phyloP scores from a whole-genome alignment of 768 basidiomycete species.

The Tylopilus rubrobrunneus region DNA sequence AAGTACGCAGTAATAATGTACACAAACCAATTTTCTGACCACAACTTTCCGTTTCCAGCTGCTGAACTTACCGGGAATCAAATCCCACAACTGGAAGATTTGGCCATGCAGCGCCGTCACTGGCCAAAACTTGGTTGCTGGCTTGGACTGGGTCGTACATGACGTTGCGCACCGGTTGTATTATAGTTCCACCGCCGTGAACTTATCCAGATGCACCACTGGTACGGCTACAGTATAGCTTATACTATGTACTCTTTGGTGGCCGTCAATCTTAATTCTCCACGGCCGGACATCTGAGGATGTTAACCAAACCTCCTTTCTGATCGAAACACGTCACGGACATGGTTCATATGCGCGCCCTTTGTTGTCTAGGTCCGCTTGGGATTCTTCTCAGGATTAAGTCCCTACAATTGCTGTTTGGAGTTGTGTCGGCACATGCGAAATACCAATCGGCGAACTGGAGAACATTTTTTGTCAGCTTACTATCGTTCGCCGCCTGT shows the following conservation, averaged over 20 bases:
- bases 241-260: not conserved
- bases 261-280: slow-evolving; percentile 3
- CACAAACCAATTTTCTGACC: slow-evolving; percentile 7
- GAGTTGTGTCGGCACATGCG: slow-evolving; percentile 6
- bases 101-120: slow-evolving; percentile 91
- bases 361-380: slow-evolving; percentile 8
- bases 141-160: slow-evolving; percentile 88
- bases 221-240: slow-evolving; percentile 2
- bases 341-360: not conserved
- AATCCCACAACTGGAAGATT: slow-evolving; percentile 87
- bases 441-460: slow-evolving; percentile 10
- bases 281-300: slow-evolving; percentile 1
- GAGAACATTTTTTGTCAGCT: slow-evolving; percentile 1
- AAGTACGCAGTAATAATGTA: slow-evolving; percentile 47
- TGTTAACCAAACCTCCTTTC: slow-evolving; percentile 1
- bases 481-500: slow-evolving; percentile 2
- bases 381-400: slow-evolving; percentile 6
- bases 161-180: slow-evolving; percentile 88
- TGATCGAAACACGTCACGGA: slow-evolving; percentile 11
- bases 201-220: not conserved
- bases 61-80: slow-evolving; percentile 77
- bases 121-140: slow-evolving; percentile 77
- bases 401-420: slow-evolving; percentile 8
- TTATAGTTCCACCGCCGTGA: slow-evolving; percentile 51
- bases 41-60: slow-evolving; percentile 42